Evolutionary conservation across 345 rosid species (phyloP).

Genomic region (Melaleuca quinquenervia): DNA sequence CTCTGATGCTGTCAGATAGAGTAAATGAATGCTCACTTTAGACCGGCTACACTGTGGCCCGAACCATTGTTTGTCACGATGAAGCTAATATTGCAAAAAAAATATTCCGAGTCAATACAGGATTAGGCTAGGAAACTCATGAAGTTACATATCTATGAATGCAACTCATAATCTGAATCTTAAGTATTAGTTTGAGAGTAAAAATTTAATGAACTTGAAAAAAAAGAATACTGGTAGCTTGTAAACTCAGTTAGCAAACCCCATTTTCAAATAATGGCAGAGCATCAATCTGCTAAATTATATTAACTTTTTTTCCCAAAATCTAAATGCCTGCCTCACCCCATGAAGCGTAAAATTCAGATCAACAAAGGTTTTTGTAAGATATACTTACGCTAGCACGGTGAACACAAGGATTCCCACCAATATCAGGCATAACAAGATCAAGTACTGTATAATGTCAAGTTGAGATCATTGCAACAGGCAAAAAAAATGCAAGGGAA

Average conservation of each 20-base stretch:
- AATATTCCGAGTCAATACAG: not conserved
- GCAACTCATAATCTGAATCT: not conserved
- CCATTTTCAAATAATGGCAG: not conserved
- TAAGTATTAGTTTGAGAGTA: not conserved
- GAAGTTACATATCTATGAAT: not conserved
- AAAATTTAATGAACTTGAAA: not conserved
- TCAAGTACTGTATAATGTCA: slow-evolving; percentile 66
- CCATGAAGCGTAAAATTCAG: not conserved
- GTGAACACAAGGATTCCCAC: slow-evolving; percentile 81
- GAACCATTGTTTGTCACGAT: slow-evolving; percentile 83
- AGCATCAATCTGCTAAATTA: not conserved
- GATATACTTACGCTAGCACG: slow-evolving; percentile 77
- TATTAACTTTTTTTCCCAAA: not conserved
- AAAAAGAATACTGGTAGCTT: not conserved
- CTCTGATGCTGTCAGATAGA: not conserved
- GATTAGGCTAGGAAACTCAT: not conserved
- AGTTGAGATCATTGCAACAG: slow-evolving; percentile 14
- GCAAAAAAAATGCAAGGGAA: not conserved
- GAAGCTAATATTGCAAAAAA: slow-evolving; percentile 39
- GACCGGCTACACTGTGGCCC: slow-evolving; percentile 57
- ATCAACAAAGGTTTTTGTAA: not conserved
- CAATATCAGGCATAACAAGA: slow-evolving; percentile 53
- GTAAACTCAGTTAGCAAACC: not conserved
- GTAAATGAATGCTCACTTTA: slow-evolving; percentile 38
- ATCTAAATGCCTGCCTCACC: not conserved